These are phyloP conservation scores for Phytophthora niederhauseri DNA, from an alignment of 352 stramenopile species.

Conservation along the genomic window DNA sequence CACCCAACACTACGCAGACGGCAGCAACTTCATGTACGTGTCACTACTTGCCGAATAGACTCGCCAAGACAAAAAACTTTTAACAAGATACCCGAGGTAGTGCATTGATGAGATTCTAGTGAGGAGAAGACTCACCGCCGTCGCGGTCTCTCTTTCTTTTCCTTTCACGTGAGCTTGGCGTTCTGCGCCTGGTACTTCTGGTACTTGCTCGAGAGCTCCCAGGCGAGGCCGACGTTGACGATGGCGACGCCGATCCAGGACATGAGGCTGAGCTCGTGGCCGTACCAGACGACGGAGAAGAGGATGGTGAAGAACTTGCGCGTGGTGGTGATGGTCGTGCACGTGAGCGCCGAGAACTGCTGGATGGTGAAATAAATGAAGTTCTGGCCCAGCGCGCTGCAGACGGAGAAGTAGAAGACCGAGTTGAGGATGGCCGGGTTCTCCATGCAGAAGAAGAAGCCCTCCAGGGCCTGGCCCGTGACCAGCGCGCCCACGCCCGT, in stretches of 20 bases:
- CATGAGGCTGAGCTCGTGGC: conserved; percentile 91
- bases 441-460: conserved; percentile 82
- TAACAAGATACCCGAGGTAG: conserved; percentile 7
- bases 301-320: conserved; percentile 99
- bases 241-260: conserved; percentile 93
- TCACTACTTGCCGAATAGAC: too few species aligned
- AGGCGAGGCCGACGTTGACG: conserved; percentile 92
- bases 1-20: too few species aligned
- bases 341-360: conserved; percentile 97
- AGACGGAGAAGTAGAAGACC: conserved; percentile 95
- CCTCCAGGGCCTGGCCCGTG: conserved; percentile 72
- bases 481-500: conserved; percentile 74
- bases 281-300: conserved; percentile 97
- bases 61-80: neutral
- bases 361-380: conserved; percentile 99
- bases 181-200: conserved; percentile 80
- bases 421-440: conserved; percentile 86
- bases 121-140: conserved; percentile 29
- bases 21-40: too few species aligned
- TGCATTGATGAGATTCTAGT: conserved; percentile 36
- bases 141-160: neutral
- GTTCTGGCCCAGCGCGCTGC: conserved; percentile 97
- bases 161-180: conserved; percentile 41
- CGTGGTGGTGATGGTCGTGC: conserved; percentile 99
- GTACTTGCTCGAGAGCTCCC: conserved; percentile 88